Evolutionary conservation across 495 filamentous ascomycete genomes (phyloP).

Genomic region (Penicillium fimorum): DNA sequence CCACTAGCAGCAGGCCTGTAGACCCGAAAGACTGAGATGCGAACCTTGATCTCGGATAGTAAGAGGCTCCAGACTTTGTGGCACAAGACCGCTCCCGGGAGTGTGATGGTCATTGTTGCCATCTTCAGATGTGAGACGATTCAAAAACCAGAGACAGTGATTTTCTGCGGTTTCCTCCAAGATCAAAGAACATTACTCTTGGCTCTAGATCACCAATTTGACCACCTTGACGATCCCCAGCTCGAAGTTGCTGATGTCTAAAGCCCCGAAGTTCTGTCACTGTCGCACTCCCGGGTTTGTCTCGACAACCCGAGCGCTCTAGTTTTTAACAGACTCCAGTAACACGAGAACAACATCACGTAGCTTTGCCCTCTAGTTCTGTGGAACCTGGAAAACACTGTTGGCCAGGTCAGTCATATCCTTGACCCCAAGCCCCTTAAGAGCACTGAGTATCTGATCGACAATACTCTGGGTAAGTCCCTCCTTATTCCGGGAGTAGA

Average conservation of each 20-base stretch:
- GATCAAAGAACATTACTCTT: neutral
- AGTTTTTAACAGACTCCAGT: neutral
- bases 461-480: constrained; percentile 50
- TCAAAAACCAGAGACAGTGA: neutral
- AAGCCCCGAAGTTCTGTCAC: too few species aligned
- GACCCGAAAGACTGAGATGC: neutral
- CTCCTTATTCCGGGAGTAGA: constrained; percentile 58
- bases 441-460: constrained; percentile 41
- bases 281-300: neutral
- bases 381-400: constrained; percentile 23
- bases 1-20: neutral
- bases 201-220: too few species aligned
- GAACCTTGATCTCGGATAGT: neutral
- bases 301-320: neutral
- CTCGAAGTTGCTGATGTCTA: neutral
- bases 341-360: neutral
- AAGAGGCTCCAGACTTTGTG: neutral
- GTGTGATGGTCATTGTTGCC: neutral
- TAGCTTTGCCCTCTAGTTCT: constrained; percentile 8
- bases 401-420: constrained; percentile 21
- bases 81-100: neutral
- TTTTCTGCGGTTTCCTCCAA: neutral
- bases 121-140: neutral
- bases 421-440: constrained; percentile 35
- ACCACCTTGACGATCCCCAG: neutral